Base-by-base conservation (phyloP, 2,329 filamentous ascomycete species). In the Fusarium tanahbumbuense region DNA sequence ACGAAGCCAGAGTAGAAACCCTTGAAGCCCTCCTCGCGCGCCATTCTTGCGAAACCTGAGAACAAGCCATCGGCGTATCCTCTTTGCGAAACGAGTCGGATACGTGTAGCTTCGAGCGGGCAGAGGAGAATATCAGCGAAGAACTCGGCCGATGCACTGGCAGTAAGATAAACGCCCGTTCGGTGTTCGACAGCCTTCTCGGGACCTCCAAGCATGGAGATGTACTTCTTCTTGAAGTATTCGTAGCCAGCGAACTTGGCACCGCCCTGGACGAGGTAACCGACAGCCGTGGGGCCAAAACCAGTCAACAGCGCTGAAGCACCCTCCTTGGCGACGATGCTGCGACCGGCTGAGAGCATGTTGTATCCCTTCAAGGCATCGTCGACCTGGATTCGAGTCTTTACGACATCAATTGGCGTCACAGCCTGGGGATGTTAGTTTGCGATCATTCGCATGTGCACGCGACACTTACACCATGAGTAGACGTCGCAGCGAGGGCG, bases 1-100 rank as follows among this genome's bases (percentile, higher is more conserved):
- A 94, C 91, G 82, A 97, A 97, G 72, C 94, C 94, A 70, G 92
- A 93, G 87, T 97, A 97, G 84, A 97, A 95, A 66, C 92, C 94
- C 74, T 87, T 88, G 64, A 94, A 62, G 77, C 93, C 92, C 81
- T 96, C 93, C 75, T 89, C 90, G 78, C 88, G 89, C 50, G 89
- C 83, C 80, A 96, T 92, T 81, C 93, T 92, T 80, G 83, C 80
- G 81, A 96, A 94, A 61, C 92, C 93, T 52, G 88, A 83, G 32
- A 90, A 75, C 47, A 96, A 86, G 64, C 93, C 93, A 70, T 80
- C 85, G 72, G 93, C 93, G 77, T 93, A 97, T 57, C 88, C 89
- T 61, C 90, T 91, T 83, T 96, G 88, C 53, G 92, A 94, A 50
- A 96, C 93, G 73, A 97, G 89, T 79, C 93, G 92, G 66, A 87